These are phyloP conservation scores for Cyclocybe cylindracea DNA, from an alignment of 768 basidiomycete genomes.

Conservation along the genomic window DNA sequence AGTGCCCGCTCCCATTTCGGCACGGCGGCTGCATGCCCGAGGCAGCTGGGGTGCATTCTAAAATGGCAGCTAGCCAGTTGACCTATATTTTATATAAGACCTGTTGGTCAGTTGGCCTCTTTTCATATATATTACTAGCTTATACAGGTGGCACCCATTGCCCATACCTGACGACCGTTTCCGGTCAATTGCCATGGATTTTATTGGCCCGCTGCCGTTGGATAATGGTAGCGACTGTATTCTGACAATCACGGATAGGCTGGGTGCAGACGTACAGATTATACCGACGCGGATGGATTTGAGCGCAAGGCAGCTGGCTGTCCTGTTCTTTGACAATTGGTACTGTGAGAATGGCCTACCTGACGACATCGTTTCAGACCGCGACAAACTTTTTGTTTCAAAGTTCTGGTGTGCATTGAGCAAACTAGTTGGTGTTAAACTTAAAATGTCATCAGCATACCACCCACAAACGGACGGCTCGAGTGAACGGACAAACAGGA, in stretches of 20 bases:
- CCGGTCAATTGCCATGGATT: constrained; percentile 31
- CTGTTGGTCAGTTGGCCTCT: too few relatives aligned
- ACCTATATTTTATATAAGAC: too few relatives aligned
- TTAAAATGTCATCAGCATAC: constrained; percentile 37
- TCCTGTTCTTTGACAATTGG: constrained; percentile 28
- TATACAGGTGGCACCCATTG: constrained; percentile 25
- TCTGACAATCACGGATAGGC: constrained; percentile 23
- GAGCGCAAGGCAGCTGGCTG: constrained; percentile 19
- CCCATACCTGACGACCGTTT: constrained; percentile 18
- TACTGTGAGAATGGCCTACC: constrained; percentile 38
- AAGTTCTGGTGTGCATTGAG: constrained; percentile 32
- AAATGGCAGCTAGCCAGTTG: too few relatives aligned
- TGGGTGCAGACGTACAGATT: constrained; percentile 23
- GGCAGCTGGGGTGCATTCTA: too few relatives aligned
- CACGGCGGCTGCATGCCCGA: too few relatives aligned
- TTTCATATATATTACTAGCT: too few relatives aligned
- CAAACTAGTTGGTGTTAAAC: constrained; percentile 25
- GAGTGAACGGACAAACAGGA: too few relatives aligned
- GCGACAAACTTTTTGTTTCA: constrained; percentile 25
- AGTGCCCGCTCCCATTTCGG: too few relatives aligned
- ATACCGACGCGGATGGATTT: constrained; percentile 6
- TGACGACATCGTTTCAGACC: constrained; percentile 29
- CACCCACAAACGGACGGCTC: too few relatives aligned
- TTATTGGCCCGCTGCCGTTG: constrained; percentile 28
- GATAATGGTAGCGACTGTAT: constrained; percentile 24